phyloP scores from a whole-genome alignment of 1,284 basidiomycete genomes.

The Schizopora paradoxa region DNA sequence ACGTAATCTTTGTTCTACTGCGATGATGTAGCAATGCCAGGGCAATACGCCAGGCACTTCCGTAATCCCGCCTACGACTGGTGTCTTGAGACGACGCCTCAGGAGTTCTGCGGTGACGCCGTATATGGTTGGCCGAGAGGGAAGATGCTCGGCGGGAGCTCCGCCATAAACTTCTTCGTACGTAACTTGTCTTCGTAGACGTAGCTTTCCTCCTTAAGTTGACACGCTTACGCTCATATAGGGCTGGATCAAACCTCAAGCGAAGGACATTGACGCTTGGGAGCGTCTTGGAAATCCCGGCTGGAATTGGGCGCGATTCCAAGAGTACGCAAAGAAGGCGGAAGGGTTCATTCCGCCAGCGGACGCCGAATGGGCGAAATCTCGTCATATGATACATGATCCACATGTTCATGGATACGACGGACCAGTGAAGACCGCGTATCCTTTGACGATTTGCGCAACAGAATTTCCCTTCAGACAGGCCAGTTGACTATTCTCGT shows the following conservation, averaged over 20 bases:
- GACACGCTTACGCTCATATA: not conserved
- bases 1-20: not conserved
- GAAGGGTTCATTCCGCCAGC: constrained; percentile 2
- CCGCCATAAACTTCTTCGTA: not conserved
- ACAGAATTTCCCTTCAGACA: constrained; percentile 12
- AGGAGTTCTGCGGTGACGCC: not conserved
- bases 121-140: not conserved
- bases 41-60: not conserved
- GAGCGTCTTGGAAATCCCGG: constrained; percentile 13
- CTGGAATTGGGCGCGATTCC: constrained; percentile 11
- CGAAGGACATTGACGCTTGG: constrained; percentile 5
- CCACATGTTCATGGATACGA: not conserved
- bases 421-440: not conserved
- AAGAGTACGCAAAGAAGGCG: constrained; percentile 5
- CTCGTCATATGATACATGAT: not conserved
- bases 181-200: not conserved
- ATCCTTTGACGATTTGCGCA: not conserved
- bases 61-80: not conserved
- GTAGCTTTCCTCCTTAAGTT: not conserved
- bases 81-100: not conserved
- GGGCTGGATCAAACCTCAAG: constrained; percentile 2
- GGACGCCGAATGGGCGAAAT: not conserved
- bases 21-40: not conserved
- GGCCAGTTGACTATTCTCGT: not conserved
- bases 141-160: not conserved